Conservation (phyloP, 1,284 basidiomycete genomes). For the Fomitiporia mediterranea region DNA sequence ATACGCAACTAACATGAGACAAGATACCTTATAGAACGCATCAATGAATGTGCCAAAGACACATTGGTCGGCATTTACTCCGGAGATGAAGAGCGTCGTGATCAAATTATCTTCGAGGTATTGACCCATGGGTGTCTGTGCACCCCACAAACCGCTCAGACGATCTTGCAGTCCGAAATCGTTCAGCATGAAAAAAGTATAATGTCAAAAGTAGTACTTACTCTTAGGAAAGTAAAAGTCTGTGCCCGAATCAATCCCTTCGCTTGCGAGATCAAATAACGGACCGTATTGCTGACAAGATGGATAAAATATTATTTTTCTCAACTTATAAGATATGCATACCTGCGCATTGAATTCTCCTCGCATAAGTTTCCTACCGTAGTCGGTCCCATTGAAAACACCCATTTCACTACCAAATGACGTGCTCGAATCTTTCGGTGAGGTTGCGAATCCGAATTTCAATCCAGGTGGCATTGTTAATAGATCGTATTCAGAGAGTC, state of each 20-base stretch:
- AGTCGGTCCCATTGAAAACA: conserved; percentile 20
- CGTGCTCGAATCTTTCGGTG: conserved; percentile 5
- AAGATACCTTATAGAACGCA: background rate
- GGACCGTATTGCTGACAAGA: conserved; percentile 12
- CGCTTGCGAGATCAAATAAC: background rate
- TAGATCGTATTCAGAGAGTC: conserved; percentile 19
- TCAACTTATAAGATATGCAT: background rate
- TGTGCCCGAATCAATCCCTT: conserved; percentile 17
- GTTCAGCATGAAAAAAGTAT: background rate
- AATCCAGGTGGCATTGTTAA: conserved; percentile 18
- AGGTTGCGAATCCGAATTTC: conserved; percentile 15
- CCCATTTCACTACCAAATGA: conserved; percentile 22
- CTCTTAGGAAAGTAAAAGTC: conserved; percentile 22
- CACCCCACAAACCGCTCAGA: conserved; percentile 21
- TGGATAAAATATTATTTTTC: background rate
- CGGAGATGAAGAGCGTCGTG: conserved; percentile 22
- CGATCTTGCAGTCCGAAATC: no score
- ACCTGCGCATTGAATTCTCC: conserved; percentile 21
- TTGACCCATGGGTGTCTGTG: conserved; percentile 19
- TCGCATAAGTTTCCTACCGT: conserved; percentile 16
- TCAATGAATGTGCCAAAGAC: conserved; percentile 15
- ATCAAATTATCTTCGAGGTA: conserved; percentile 21
- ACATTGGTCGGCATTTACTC: conserved; percentile 22
- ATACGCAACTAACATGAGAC: background rate
- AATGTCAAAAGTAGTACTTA: conserved; percentile 1